Conservation (phyloP, 305 asterid genomes). For the Solanum hybrid region DNA sequence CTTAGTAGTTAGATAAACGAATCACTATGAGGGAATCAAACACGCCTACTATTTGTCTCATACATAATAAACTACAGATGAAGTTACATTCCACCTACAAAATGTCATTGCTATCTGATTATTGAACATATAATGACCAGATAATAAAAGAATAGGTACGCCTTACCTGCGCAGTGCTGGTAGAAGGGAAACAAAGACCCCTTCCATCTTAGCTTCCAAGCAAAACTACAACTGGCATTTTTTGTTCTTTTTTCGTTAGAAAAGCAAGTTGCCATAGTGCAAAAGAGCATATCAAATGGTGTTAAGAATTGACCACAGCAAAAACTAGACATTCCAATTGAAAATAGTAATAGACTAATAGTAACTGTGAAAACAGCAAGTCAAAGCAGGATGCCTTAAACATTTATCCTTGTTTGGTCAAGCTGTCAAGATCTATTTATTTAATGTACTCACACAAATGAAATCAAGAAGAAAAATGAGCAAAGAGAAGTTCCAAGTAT, state of each 20-base stretch:
- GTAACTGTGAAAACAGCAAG: neutral
- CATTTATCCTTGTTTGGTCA: neutral
- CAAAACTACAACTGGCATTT: neutral
- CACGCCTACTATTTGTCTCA: neutral
- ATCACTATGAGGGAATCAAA: neutral
- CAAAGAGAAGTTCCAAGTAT: neutral
- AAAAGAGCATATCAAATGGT: neutral
- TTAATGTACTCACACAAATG: neutral
- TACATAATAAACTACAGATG: neutral
- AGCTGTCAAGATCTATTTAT: neutral
- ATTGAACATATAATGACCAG: neutral
- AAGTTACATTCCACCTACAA: neutral
- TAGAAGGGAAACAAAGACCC: neutral
- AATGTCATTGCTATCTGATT: neutral
- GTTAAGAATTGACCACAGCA: neutral
- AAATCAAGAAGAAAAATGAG: neutral
- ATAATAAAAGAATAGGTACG: neutral
- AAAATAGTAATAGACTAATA: neutral
- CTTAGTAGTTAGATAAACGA: neutral
- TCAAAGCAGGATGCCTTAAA: neutral
- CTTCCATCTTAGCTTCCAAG: slow-evolving; percentile 14
- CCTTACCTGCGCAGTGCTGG: neutral
- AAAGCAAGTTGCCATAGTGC: neutral
- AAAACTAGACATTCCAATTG: neutral
- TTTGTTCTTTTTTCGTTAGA: neutral